Evolutionary conservation across 2,329 filamentous ascomycete species (phyloP).

Genomic region (Pseudogymnoascus sp.): DNA sequence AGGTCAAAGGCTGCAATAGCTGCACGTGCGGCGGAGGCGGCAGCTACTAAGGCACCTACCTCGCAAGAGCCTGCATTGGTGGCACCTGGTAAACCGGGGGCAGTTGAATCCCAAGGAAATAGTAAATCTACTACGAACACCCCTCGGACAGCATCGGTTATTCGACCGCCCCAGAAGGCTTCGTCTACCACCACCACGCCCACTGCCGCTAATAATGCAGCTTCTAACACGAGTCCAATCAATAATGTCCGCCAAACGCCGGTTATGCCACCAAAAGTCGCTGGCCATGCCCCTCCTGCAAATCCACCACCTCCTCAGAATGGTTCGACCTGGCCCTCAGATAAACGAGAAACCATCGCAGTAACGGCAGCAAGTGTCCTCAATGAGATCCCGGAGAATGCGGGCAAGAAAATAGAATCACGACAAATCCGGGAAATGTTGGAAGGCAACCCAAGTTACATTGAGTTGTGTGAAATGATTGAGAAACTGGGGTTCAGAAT

Average conservation of each 20-base stretch:
- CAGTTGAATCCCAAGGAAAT: background rate
- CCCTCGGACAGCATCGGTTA: background rate
- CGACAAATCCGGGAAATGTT: constrained; percentile 11
- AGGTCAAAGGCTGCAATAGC: constrained; percentile 6
- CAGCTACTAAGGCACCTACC: background rate
- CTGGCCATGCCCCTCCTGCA: background rate
- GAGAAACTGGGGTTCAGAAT: constrained; percentile 12
- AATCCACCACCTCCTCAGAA: background rate
- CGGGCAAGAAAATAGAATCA: constrained; percentile 9
- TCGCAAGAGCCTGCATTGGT: background rate
- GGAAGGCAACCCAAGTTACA: constrained; percentile 12
- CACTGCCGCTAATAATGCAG: background rate
- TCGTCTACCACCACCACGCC: background rate
- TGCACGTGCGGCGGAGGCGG: background rate
- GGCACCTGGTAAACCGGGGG: background rate
- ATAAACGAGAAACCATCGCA: constrained; percentile 5
- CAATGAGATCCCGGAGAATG: constrained; percentile 11
- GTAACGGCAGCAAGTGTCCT: constrained; percentile 8
- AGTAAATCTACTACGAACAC: background rate
- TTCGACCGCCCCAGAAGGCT: background rate
- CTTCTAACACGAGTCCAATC: background rate
- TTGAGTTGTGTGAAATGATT: constrained; percentile 15
- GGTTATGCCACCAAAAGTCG: background rate
- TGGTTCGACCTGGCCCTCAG: constrained; percentile 7
- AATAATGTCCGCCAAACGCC: background rate